These are phyloP conservation scores for Apiotrichum veenhuisii DNA, from an alignment of 1,284 basidiomycete species.

Conservation along the genomic window DNA sequence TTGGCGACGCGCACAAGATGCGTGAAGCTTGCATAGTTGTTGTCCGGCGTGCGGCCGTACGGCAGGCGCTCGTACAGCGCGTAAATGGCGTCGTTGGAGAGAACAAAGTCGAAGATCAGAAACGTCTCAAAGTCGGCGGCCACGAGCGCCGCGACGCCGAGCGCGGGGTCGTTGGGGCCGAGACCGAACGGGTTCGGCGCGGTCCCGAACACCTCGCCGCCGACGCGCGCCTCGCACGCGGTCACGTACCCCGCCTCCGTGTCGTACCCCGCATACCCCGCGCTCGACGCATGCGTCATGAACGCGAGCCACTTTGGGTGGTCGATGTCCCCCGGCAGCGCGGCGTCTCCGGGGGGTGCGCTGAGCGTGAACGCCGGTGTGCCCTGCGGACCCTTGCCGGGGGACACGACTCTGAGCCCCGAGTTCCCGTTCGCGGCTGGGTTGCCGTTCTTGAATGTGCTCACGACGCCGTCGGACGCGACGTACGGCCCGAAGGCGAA, in stretches of 20 bases:
- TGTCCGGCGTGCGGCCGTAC: background rate
- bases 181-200: background rate
- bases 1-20: background rate
- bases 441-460: background rate
- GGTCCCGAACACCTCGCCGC: background rate
- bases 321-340: slow-evolving; percentile 5
- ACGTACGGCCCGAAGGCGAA: background rate
- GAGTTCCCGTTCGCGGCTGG: background rate
- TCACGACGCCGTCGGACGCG: slow-evolving; percentile 2
- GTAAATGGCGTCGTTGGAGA: slow-evolving; percentile 7
- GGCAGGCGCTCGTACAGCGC: slow-evolving; percentile 7
- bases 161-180: background rate
- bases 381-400: background rate
- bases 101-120: slow-evolving; percentile 8
- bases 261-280: slow-evolving; percentile 8
- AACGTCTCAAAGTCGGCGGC: slow-evolving; percentile 4
- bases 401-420: background rate
- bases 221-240: background rate
- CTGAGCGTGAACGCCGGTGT: slow-evolving; percentile 4
- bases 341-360: background rate
- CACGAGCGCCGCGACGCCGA: background rate
- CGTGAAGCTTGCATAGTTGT: slow-evolving; percentile 6
- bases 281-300: background rate
- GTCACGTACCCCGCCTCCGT: background rate
- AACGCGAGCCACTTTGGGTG: slow-evolving; percentile 11